These are phyloP conservation scores for Pichia sorboxylosa DNA, from an alignment of 1,139 yeast genomes.

Conservation along the genomic window DNA sequence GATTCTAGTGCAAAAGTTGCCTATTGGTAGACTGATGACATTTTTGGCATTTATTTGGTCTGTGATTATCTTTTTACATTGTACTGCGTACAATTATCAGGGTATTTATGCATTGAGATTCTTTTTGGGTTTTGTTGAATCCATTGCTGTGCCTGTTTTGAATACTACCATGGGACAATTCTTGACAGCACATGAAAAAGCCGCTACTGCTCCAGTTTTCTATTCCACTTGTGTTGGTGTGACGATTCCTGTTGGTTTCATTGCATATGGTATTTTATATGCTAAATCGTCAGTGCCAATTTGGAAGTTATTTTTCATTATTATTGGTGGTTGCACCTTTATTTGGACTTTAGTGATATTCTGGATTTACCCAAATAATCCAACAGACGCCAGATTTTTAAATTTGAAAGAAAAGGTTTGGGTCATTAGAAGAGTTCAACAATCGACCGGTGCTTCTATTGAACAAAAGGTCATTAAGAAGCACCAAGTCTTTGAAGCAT, in stretches of 20 bases:
- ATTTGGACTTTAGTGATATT: constrained; percentile 20
- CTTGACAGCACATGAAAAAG: constrained; percentile 25
- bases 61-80: constrained; percentile 22
- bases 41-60: constrained; percentile 24
- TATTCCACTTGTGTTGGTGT: constrained; percentile 27
- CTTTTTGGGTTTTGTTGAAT: constrained; percentile 26
- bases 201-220: constrained; percentile 26
- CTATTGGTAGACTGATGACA: constrained; percentile 13
- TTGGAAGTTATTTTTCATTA: constrained; percentile 27
- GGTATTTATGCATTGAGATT: constrained; percentile 26
- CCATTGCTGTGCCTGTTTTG: constrained; percentile 25
- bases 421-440: constrained; percentile 26
- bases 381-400: constrained; percentile 24
- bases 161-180: constrained; percentile 27
- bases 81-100: constrained; percentile 23
- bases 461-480: constrained; percentile 27
- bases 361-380: constrained; percentile 27
- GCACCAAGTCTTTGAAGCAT: constrained; percentile 27
- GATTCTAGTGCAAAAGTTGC: constrained; percentile 23
- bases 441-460: constrained; percentile 26
- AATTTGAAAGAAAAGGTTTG: constrained; percentile 26
- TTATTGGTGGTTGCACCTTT: constrained; percentile 26
- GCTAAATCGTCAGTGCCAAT: constrained; percentile 14
- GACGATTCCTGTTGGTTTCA: constrained; percentile 27
- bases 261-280: constrained; percentile 26